Evolutionary conservation across 805 yeast species (phyloP), one percentile per base, ranked within the genome.

Genomic region (Naumovozyma dairenensis): DNA sequence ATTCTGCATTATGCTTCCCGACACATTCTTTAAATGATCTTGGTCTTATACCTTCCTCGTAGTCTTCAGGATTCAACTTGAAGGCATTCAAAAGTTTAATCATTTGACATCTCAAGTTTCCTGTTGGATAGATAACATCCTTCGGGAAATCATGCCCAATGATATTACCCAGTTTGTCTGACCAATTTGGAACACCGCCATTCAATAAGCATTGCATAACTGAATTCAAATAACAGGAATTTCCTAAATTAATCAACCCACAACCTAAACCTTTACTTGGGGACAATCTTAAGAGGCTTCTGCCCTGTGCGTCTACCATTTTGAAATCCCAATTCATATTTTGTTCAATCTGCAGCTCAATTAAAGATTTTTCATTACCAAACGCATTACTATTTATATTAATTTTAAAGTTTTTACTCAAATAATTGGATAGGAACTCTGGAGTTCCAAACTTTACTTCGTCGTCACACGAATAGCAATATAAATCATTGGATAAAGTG

Each of bases 321-420:
- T 76, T 74, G 60, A 92, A 92, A 42, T 89, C 94, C 96, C 96
- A 92, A 45, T 79, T 80, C 59, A 85, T 51, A 55, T 92, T 92
- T 52, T 87, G 96, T 53, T 87, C 96, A 35, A 92, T 71, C 59
- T 92, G 94, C 41, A 92, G 60, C 56, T 92, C 98, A 2, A 87
- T 72, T 48, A 92, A 63, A 19, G 80, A 77, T 60, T 87, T 89
- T 55, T 92, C 99, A 1, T 93, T 85, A 6, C 26, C 26, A 12
- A 24, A 8, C 14, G 63, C 62, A 16, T 62, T 62, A 3, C 43
- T 57, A 2, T 62, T 48, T 29, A 77, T 53, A 53, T 84, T 79
- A 39, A 92, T 81, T 2, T 84, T 85, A 62, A 71, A 83, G 1
- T 70, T 68, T 4, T 52, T 52, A 35, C 86, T 61, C 3, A 45